phyloP scores from a whole-genome alignment of 2,329 filamentous ascomycete species.

The Colletotrichum tofieldiae region DNA sequence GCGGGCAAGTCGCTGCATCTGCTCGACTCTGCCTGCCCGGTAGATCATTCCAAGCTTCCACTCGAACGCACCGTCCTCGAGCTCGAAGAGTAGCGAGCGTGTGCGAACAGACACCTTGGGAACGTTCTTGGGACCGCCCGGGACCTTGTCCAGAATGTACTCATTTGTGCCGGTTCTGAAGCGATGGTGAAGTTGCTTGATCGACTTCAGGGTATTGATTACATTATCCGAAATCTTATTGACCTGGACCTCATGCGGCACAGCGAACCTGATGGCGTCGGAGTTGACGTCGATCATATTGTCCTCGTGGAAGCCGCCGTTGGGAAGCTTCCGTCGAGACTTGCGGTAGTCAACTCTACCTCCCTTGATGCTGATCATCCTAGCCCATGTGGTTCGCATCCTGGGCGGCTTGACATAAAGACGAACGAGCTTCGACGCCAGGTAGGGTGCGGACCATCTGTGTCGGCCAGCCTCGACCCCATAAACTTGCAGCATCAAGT shows the following conservation, averaged over 20 bases:
- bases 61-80: constrained; percentile 97
- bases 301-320: constrained; percentile 75
- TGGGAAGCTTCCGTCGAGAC: constrained; percentile 77
- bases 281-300: constrained; percentile 87
- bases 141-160: constrained; percentile 87
- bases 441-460: constrained; percentile 88
- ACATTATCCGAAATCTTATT: constrained; percentile 95
- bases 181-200: constrained; percentile 91
- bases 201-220: constrained; percentile 88
- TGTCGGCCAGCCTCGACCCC: constrained; percentile 87
- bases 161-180: constrained; percentile 91
- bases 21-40: constrained; percentile 88
- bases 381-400: constrained; percentile 87
- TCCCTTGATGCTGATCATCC: constrained; percentile 87
- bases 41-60: constrained; percentile 98
- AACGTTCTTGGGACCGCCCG: constrained; percentile 88
- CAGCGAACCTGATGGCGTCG: constrained; percentile 88
- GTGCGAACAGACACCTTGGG: constrained; percentile 89
- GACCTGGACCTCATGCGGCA: constrained; percentile 92
- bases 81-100: constrained; percentile 87
- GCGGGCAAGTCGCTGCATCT: constrained; percentile 89
- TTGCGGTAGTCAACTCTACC: constrained; percentile 86
- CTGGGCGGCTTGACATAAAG: constrained; percentile 90
- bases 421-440: constrained; percentile 83
- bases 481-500: constrained; percentile 91